Percentiles rank a stretch among this genome's conserved stretches.
These are phyloP conservation scores for Camelina sativa DNA, from an alignment of 345 rosid species.

Conservation along the genomic window DNA sequence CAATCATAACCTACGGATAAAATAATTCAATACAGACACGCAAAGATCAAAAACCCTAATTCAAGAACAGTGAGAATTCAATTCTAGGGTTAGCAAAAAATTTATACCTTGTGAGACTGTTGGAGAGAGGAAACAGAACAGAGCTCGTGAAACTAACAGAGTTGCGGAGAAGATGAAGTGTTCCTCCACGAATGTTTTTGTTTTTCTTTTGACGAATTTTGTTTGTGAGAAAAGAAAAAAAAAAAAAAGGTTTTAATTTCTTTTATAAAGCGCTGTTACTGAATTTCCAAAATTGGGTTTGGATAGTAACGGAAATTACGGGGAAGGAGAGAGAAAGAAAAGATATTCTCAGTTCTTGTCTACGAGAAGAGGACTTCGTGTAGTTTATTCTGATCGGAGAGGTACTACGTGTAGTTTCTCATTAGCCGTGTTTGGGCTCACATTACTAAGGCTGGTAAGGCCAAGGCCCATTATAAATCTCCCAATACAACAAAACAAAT, in stretches of 20 bases:
- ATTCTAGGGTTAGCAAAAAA: conserved; percentile 57
- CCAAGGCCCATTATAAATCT: conserved; percentile 13
- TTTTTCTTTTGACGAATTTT: conserved; percentile 8
- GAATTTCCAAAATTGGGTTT: conserved; percentile 41
- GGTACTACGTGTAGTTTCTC: conserved; percentile 25
- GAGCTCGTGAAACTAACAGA: conserved; percentile 11
- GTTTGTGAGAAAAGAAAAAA: conserved; percentile 11
- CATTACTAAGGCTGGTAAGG: neutral
- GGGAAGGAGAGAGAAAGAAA: neutral
- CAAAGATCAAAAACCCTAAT: conserved; percentile 23
- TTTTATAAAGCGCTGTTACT: conserved; percentile 31
- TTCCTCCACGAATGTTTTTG: neutral
- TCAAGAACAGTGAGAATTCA: conserved; percentile 6
- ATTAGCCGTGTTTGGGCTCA: neutral
- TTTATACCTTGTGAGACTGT: conserved; percentile 44
- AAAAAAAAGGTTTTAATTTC: neutral
- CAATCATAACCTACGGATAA: conserved; percentile 44
- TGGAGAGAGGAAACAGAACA: conserved; percentile 33
- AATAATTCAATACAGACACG: conserved; percentile 3
- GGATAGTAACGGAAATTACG: conserved; percentile 30
- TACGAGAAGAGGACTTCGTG: conserved; percentile 1
- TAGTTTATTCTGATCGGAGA: neutral
- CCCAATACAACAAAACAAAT: too few species aligned
- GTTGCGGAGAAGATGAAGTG: conserved; percentile 36
- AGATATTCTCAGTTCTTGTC: neutral